Percentiles rank a stretch among this genome's conserved stretches.
These are phyloP conservation scores for Sporobolomyces pararoseus DNA, from an alignment of 768 basidiomycete species.

Conservation along the genomic window DNA sequence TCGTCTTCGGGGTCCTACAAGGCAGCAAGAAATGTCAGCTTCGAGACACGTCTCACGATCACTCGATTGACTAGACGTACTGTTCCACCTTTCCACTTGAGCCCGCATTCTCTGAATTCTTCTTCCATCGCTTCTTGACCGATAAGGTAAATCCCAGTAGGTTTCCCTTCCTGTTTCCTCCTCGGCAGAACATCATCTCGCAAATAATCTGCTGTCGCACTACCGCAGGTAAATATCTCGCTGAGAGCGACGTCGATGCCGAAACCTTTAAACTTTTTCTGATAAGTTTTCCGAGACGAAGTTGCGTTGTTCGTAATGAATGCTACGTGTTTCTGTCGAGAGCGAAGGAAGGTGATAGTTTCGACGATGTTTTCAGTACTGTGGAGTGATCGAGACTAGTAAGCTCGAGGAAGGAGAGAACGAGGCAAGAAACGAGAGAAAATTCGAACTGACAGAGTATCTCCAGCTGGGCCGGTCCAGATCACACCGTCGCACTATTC, in stretches of 20 bases:
- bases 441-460: conserved; percentile 11
- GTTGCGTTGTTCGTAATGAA: conserved; percentile 82
- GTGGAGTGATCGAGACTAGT: background rate
- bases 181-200: conserved; percentile 62
- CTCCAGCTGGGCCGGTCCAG: conserved; percentile 48
- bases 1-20: conserved; percentile 75
- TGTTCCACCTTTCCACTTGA: conserved; percentile 74
- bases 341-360: conserved; percentile 27
- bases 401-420: background rate
- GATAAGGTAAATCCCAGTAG: conserved; percentile 85
- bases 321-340: conserved; percentile 63
- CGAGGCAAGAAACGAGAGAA: background rate
- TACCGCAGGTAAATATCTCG: conserved; percentile 92
- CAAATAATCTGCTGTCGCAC: conserved; percentile 72
- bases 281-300: conserved; percentile 80
- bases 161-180: conserved; percentile 65
- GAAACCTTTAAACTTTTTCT: conserved; percentile 61
- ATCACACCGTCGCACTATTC: conserved; percentile 51
- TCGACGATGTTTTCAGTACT: conserved; percentile 29
- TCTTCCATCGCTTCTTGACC: conserved; percentile 86
- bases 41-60: too few species aligned
- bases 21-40: background rate
- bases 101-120: conserved; percentile 81
- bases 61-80: conserved; percentile 54
- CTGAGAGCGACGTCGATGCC: conserved; percentile 57